Base-by-base conservation (phyloP, 2,329 filamentous ascomycete genomes). In the Dryadomyces sulphureus region DNA sequence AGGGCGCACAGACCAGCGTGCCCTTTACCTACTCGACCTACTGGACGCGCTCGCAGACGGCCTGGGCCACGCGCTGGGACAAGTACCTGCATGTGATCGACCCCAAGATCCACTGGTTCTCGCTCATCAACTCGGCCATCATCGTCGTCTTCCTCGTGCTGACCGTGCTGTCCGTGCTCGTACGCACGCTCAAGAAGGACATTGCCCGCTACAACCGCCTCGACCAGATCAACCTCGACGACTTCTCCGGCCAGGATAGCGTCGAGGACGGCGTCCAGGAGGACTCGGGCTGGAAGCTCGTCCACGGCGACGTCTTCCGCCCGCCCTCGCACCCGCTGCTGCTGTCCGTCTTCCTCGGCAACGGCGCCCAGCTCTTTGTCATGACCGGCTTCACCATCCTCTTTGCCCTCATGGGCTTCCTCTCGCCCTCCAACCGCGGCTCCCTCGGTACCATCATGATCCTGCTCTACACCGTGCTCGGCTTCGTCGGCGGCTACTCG, bases 41-140 rank as follows among this genome's bases (percentile, higher is more conserved):
- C 63, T 98, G 92, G 92, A 75, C 73, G 48, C 77, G 79, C 54
- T 95, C 88, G 1, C 59, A 73, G 1, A 96, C 89, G 1, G 85
- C 84, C 1, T 98, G 94, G 81, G 92, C 92, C 24, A 98, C 92
- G 12, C 78, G 92, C 53, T 98, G 92, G 92, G 92, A 98, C 70
- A 96, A 94, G 65, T 96, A 96, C 60, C 73, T 98, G 32, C 90
- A 96, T 58, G 90, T 98, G 25, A 93, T 89, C 59, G 89, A 96
- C 62, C 89, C 92, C 45, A 93, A 92, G 69, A 96, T 98, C 56
- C 92, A 98, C 63, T 98, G 92, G 92, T 94, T 96, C 68, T 95
- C 89, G 49, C 78, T 98, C 43, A 84, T 96, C 65, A 94, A 94
- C 64, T 95, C 89, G 32, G 85, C 92, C 43, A 80, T 96, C 39